Base-by-base conservation (phyloP, 306 rosid genomes). In the Sphenostylis stenocarpa region DNA sequence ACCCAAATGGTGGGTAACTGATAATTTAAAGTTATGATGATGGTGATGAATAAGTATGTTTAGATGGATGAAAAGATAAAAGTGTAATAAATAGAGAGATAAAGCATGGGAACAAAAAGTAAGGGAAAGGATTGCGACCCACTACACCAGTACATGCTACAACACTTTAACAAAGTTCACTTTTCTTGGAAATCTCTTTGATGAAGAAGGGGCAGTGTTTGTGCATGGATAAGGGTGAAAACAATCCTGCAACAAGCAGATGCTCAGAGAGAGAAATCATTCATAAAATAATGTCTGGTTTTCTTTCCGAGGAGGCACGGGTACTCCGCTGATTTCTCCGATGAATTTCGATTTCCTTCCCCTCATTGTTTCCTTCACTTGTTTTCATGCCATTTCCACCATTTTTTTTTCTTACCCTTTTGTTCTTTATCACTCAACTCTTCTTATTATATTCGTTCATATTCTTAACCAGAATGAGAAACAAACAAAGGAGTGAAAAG, bases 281-380 rank as follows among this genome's bases (percentile, higher is more conserved):
- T 69, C 14, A 69, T 75, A 34, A 44, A 69, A 26, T 63, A 43
- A 44, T 52, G 9, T 26, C 45, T 0, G 78, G 83, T 66, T 66
- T 76, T 82, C 60, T 87, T 87, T 84, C 94, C 91, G 48, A 90
- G 91, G 72, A 86, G 94, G 91, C 98, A 93, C 98, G 96, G 96
- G 91, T 67, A 88, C 86, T 89, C 97, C 94, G 94, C 94, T 90
- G 89, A 90, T 93, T 87, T 90, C 93, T 93, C 96, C 97, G 13
- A 93, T 80, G 87, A 78, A 86, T 77, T 80, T 57, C 36, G 64
- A 7, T 57, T 57, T 23, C 7, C 8, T 12, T 14, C 3, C 36
- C 23, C n/a, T 47, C 2, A 44, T 36, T 36, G 11, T 7, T 7
- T 36, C 77, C 61, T 53, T 77, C 76, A 80, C 83, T 79, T 75